A percentile compares a stretch with the other conserved stretches of the same genome.
Evolutionary conservation across 2,329 filamentous ascomycete genomes (phyloP).

Genomic region (Huntiella moniliformis): DNA sequence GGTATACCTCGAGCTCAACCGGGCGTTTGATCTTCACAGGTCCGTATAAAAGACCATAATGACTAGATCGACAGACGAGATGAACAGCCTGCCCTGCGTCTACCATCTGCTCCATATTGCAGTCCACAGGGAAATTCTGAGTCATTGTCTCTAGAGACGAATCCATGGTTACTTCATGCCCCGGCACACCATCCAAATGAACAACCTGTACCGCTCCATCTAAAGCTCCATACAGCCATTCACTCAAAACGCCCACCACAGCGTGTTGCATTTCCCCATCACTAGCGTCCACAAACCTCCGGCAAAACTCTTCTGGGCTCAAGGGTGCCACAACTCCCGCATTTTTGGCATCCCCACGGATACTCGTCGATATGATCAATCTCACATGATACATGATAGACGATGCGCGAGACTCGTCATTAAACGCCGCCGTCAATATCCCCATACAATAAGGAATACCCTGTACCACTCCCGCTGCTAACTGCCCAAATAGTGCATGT

Average conservation of each 20-base stretch:
- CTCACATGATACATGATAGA: conserved; percentile 72
- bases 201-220: conserved; percentile 70
- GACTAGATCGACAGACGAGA: conserved; percentile 51
- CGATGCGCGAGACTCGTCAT: conserved; percentile 46
- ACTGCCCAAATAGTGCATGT: conserved; percentile 44
- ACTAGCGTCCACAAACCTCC: conserved; percentile 50
- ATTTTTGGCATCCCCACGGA: conserved; percentile 58
- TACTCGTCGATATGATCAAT: conserved; percentile 66
- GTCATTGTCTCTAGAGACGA: too few relatives aligned
- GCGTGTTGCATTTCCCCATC: conserved; percentile 79
- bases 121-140: conserved; percentile 32
- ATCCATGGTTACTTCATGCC: conserved; percentile 26
- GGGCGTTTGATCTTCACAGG: conserved; percentile 15
- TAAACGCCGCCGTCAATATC: conserved; percentile 50
- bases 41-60: conserved; percentile 89
- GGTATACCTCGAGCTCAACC: conserved; percentile 18
- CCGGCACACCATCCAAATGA: conserved; percentile 68
- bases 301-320: conserved; percentile 46
- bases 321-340: conserved; percentile 12
- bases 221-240: conserved; percentile 61
- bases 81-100: conserved; percentile 33
- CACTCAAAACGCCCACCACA: conserved; percentile 58
- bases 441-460: conserved; percentile 16
- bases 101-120: conserved; percentile 25
- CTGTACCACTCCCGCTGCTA: conserved; percentile 33